Evolutionary conservation across 1,284 basidiomycete species (phyloP).

Genomic region (Anthracocystis walkeri): DNA sequence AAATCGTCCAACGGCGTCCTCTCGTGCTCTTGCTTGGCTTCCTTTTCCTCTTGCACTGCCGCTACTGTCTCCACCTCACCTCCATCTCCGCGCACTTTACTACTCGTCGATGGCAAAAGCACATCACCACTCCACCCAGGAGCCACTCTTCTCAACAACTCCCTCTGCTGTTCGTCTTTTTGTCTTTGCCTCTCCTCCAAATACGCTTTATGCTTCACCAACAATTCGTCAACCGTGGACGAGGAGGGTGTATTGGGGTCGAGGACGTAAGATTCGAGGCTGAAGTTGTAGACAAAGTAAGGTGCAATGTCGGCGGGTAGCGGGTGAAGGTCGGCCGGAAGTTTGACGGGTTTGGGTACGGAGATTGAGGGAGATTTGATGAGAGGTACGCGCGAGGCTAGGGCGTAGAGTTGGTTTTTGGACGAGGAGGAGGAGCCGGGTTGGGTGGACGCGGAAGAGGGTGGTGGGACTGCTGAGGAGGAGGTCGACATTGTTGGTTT

Average conservation of each 20-base stretch:
- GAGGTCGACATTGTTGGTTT: slow-evolving; percentile 11
- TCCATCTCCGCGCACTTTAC: neutral
- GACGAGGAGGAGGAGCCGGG: neutral
- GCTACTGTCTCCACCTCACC: neutral
- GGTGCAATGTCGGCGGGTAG: slow-evolving; percentile 56
- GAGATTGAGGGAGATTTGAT: slow-evolving; percentile 57
- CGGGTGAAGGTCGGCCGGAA: slow-evolving; percentile 53
- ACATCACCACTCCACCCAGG: slow-evolving; percentile 39
- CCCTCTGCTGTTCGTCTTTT: slow-evolving; percentile 19
- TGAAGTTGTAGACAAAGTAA: slow-evolving; percentile 64
- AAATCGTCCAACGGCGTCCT: slow-evolving; percentile 48
- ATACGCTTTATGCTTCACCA: slow-evolving; percentile 33
- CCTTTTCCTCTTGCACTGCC: neutral
- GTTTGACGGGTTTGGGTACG: slow-evolving; percentile 31
- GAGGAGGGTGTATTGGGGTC: slow-evolving; percentile 41
- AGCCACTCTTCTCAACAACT: slow-evolving; percentile 32
- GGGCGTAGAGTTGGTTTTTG: slow-evolving; percentile 45
- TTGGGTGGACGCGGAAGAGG: neutral
- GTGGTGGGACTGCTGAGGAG: neutral
- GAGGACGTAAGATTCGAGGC: slow-evolving; percentile 58
- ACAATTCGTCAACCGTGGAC: slow-evolving; percentile 28
- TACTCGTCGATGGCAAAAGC: slow-evolving; percentile 25
- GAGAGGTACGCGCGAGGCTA: slow-evolving; percentile 50
- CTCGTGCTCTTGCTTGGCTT: neutral
- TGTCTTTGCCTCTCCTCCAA: slow-evolving; percentile 27